Base-by-base conservation (phyloP, 2,329 filamentous ascomycete genomes). In the Aureobasidium sp. region DNA sequence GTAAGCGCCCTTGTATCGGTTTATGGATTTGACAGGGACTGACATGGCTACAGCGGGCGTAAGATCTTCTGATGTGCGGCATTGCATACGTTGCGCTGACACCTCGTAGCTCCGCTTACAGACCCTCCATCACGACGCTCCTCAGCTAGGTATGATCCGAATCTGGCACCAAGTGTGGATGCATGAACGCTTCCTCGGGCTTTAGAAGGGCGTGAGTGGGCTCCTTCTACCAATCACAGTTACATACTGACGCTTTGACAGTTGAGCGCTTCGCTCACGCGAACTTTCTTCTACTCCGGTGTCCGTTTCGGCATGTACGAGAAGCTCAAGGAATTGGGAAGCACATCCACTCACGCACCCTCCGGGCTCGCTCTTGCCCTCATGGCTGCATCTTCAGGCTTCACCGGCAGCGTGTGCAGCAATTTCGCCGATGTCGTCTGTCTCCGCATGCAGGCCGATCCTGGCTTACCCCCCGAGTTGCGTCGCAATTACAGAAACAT, bases 351-450 rank as follows among this genome's bases (percentile, higher is more conserved):
- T 23, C 64, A 66, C 40, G 60, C 64, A 15, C 64, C 64, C 1
- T 62, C 63, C 9, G 64, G 62, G 6, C 38, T 54, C 11, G 47
- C 63, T n/a, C 59, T 66, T 27, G 63, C 63, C 29, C 58, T 47
- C 8, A 61, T 66, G 54, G 64, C 64, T 27, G 64, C 64, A 31
- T 42, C 60, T 19, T 63, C 64, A 23, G 64, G 64, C 21, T 60
- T 60, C 53, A 55, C 60, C 33, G 64, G 63, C 58, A 66, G 64
- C 40, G 40, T 66, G 17, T 61, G 50, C 46, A 63, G 64, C 54
- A 66, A 66, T 49, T 66, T 66, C 21, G 64, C 64, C 17, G 64
- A 66, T 45, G 62, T 66, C n/a, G 62, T 66, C 17, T 65, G 63
- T 43, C 55, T 66, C 15, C 63, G 64, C 46, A 66, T 66, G 62